Conservation (phyloP, 345 rosid species). For the Salix arbutifolia region DNA sequence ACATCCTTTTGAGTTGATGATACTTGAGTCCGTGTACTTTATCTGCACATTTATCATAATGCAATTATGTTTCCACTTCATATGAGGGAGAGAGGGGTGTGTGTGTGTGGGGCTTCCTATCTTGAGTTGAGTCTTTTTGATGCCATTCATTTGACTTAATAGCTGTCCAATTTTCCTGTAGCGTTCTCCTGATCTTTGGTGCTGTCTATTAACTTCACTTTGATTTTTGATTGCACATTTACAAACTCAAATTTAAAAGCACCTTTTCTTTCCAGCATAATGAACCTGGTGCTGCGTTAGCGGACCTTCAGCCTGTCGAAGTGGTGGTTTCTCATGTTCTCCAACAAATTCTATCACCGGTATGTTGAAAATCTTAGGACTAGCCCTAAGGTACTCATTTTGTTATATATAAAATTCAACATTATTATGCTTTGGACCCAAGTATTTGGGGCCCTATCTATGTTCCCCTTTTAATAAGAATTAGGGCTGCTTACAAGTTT, state of each 20-base stretch:
- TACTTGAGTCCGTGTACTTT: not conserved
- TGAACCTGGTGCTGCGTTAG: constrained; percentile 92
- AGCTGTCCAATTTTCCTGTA: not conserved
- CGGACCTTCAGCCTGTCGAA: constrained; percentile 79
- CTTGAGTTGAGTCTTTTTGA: constrained; percentile 8
- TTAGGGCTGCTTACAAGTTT: not conserved
- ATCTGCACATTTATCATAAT: not conserved
- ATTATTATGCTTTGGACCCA: not conserved
- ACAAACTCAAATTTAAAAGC: constrained; percentile 2
- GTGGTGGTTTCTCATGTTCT: constrained; percentile 83
- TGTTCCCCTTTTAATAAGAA: not conserved
- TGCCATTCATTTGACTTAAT: not conserved
- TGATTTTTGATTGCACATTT: not conserved
- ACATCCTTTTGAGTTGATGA: not conserved
- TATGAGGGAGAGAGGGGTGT: not conserved
- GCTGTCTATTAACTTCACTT: not conserved
- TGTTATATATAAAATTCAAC: not conserved
- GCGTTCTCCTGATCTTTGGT: not conserved
- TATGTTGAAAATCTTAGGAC: constrained; percentile 32
- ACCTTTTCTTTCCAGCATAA: constrained; percentile 58
- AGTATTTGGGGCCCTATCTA: not conserved
- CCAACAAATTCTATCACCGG: constrained; percentile 71
- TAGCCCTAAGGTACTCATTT: not conserved
- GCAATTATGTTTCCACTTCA: not conserved
- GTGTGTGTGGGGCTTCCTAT: not conserved